Conservation (phyloP, 129 eudicot species). For the Flaveria robusta region DNA sequence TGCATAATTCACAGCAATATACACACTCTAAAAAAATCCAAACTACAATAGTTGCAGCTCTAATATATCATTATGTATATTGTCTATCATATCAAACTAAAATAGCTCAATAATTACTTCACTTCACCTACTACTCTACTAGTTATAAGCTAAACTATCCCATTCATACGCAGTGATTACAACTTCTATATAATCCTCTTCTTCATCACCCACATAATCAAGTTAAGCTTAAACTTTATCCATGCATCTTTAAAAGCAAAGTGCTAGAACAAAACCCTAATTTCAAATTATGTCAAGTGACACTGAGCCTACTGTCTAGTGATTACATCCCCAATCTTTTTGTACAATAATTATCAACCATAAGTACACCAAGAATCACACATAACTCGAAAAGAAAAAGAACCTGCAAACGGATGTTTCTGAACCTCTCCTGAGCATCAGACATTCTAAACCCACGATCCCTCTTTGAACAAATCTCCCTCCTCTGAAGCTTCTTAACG, state of each 20-base stretch:
- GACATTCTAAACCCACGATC: conserved; percentile 80
- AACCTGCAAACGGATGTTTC: conserved; percentile 82
- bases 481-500: conserved; percentile 86
- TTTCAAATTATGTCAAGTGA: not conserved
- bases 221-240: not conserved
- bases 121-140: not conserved
- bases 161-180: not conserved
- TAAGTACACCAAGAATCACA: no score
- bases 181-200: not conserved
- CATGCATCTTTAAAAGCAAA: not conserved
- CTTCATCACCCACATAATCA: not conserved
- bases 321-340: not conserved
- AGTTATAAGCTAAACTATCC: not conserved
- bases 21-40: not conserved
- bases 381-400: not conserved
- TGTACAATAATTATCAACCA: not conserved
- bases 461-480: conserved; percentile 83
- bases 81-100: no score
- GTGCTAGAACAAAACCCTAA: not conserved
- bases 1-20: not conserved
- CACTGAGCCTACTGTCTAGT: no score
- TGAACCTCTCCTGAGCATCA: conserved; percentile 82
- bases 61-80: not conserved
- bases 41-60: not conserved
- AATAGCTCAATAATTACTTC: no score